phyloP scores from a whole-genome alignment of 345 rosid species.

The Brassica cretica region DNA sequence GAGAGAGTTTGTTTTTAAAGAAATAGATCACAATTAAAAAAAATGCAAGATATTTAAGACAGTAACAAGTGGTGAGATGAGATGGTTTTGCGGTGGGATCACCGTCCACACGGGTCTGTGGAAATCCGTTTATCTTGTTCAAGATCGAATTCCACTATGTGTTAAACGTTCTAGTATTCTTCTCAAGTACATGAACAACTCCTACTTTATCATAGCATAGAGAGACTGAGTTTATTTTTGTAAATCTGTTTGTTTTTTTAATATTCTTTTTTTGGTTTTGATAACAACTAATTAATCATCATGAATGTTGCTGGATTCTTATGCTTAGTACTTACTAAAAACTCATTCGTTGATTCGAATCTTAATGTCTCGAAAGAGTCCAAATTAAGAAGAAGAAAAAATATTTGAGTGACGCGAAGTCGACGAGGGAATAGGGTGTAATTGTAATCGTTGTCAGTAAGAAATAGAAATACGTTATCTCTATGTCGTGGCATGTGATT shows the following conservation, averaged over 20 bases:
- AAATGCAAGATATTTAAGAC: not conserved
- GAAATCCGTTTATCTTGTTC: not conserved
- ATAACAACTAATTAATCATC: not conserved
- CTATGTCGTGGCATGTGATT: conserved; percentile 26
- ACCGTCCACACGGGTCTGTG: not conserved
- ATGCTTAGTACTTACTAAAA: conserved; percentile 16
- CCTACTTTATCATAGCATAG: not conserved
- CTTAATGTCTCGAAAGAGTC: conserved; percentile 29
- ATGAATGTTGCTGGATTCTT: conserved; percentile 16
- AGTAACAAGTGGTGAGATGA: not conserved
- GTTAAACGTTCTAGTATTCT: not conserved
- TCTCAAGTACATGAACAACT: not conserved
- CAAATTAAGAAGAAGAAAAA: conserved; percentile 5
- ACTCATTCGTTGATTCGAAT: conserved; percentile 25
- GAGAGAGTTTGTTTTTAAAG: not conserved
- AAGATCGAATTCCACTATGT: not conserved
- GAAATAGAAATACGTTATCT: conserved; percentile 15
- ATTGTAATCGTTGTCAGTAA: conserved; percentile 17
- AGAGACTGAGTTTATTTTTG: not conserved
- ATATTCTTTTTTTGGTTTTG: not conserved
- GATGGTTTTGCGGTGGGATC: not conserved
- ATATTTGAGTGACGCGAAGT: conserved; percentile 34
- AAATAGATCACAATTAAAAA: not conserved
- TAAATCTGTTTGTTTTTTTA: not conserved
- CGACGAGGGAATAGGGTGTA: conserved; percentile 28